phyloP scores from a whole-genome alignment of 2,329 filamentous ascomycete species.

The Geosmithia putterillii region DNA sequence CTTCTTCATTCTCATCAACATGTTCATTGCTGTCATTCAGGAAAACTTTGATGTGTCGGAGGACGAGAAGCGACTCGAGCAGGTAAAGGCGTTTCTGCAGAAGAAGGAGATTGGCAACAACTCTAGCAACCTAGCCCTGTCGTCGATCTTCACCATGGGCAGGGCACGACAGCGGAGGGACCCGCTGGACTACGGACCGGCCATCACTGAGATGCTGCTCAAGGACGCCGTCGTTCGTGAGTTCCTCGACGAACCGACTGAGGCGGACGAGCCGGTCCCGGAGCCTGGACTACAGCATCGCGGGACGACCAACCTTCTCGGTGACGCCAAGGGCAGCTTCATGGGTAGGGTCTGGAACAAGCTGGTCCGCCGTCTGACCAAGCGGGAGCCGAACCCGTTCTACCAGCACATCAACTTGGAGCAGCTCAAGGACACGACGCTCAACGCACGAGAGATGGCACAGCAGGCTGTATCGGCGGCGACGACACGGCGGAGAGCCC shows the following conservation, averaged over 20 bases:
- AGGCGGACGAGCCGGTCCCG: constrained; percentile 16
- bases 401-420: constrained; percentile 67
- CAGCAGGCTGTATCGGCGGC: constrained; percentile 79
- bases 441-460: constrained; percentile 80
- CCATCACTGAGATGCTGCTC: constrained; percentile 88
- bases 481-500: constrained; percentile 71
- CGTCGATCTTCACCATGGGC: constrained; percentile 54
- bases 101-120: constrained; percentile 72
- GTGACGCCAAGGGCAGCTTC: constrained; percentile 41
- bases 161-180: constrained; percentile 54
- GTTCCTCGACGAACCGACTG: constrained; percentile 60
- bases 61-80: constrained; percentile 92
- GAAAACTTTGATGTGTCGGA: constrained; percentile 98
- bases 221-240: constrained; percentile 93
- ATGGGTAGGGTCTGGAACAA: constrained; percentile 51
- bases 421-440: constrained; percentile 54
- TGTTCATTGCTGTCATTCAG: constrained; percentile 99
- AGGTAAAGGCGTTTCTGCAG: constrained; percentile 89
- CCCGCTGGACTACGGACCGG: constrained; percentile 81
- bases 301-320: constrained; percentile 19
- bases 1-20: constrained; percentile 94
- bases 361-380: constrained; percentile 40
- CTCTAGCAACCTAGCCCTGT: constrained; percentile 63
- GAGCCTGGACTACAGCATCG: constrained; percentile 16
- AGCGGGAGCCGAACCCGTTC: constrained; percentile 83